These are phyloP conservation scores for Lobosporangium transversale DNA, from an alignment of 192 early-diverging fungal genomes.

Conservation along the genomic window DNA sequence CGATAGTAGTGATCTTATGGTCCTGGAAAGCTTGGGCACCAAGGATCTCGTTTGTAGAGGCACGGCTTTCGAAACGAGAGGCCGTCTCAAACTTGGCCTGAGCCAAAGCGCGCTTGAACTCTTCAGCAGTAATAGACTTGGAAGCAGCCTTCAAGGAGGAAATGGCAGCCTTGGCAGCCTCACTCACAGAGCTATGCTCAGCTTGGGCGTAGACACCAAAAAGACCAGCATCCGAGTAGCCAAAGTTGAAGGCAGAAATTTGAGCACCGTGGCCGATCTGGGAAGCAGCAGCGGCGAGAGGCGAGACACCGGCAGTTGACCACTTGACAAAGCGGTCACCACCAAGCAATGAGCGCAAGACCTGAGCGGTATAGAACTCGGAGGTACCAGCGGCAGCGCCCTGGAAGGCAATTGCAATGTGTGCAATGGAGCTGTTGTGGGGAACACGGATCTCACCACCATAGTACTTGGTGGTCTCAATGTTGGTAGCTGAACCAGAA, in stretches of 20 bases:
- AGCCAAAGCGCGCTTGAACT: slow-evolving; percentile 71
- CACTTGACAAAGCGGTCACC: slow-evolving; percentile 71
- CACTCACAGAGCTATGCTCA: slow-evolving; percentile 62
- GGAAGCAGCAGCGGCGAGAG: slow-evolving; percentile 72
- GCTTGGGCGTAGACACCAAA: slow-evolving; percentile 84
- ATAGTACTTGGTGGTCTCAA: slow-evolving; percentile 71
- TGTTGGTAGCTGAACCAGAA: slow-evolving; percentile 40
- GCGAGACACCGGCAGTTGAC: slow-evolving; percentile 63
- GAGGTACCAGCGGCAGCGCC: slow-evolving; percentile 67
- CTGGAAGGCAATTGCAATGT: slow-evolving; percentile 88
- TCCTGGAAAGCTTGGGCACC: slow-evolving; percentile 55
- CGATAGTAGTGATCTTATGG: slow-evolving; percentile 32
- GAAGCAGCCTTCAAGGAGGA: slow-evolving; percentile 68
- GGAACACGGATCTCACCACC: slow-evolving; percentile 90
- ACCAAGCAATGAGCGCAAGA: slow-evolving; percentile 70
- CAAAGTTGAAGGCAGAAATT: slow-evolving; percentile 80
- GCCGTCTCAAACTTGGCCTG: slow-evolving; percentile 70
- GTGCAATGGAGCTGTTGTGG: slow-evolving; percentile 56
- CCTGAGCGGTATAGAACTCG: slow-evolving; percentile 72
- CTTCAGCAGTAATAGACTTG: slow-evolving; percentile 58
- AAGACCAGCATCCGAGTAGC: slow-evolving; percentile 92
- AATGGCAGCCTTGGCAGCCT: slow-evolving; percentile 70
- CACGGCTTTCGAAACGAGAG: slow-evolving; percentile 56
- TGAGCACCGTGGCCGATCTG: slow-evolving; percentile 62
- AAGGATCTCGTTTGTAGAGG: slow-evolving; percentile 57